These are phyloP conservation scores for Leptographium procerum DNA, from an alignment of 2,329 filamentous ascomycete species.

Conservation along the genomic window DNA sequence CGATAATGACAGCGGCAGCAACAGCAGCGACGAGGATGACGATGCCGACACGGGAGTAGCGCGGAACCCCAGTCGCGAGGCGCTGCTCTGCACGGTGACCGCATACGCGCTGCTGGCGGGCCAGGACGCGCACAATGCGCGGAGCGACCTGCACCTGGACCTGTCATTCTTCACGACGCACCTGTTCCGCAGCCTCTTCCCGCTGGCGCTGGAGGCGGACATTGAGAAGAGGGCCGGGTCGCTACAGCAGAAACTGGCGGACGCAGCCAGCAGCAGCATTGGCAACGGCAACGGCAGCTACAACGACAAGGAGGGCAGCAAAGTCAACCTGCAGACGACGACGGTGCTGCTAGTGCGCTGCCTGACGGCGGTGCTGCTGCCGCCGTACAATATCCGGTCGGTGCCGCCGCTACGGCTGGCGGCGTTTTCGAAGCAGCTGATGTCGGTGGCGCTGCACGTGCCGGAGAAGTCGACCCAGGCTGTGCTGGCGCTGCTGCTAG, in stretches of 20 bases:
- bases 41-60: constrained; percentile 35
- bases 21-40: constrained; percentile 34
- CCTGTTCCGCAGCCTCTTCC: constrained; percentile 76
- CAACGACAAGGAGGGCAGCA: constrained; percentile 21
- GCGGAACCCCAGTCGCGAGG: constrained; percentile 73
- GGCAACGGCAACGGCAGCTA: neutral
- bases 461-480: constrained; percentile 84
- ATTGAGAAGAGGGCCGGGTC: constrained; percentile 72
- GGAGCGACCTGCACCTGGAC: constrained; percentile 73
- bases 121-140: constrained; percentile 81
- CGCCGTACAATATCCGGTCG: constrained; percentile 58
- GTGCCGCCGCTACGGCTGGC: constrained; percentile 77
- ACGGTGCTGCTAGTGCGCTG: constrained; percentile 85
- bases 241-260: constrained; percentile 57
- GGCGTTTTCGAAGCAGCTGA: constrained; percentile 84
- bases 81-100: constrained; percentile 87
- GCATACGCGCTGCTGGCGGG: constrained; percentile 93
- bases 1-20: constrained; percentile 30
- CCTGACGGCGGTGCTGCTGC: constrained; percentile 69
- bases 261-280: constrained; percentile 21
- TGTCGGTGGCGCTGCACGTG: constrained; percentile 69
- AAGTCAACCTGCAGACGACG: constrained; percentile 89
- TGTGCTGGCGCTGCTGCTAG: constrained; percentile 63
- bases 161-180: constrained; percentile 91
- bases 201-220: constrained; percentile 69